Percentiles rank a stretch among this genome's conserved stretches.
Evolutionary conservation across 305 asterid genomes (phyloP).

Genomic region (Fraxinus latifolia): DNA sequence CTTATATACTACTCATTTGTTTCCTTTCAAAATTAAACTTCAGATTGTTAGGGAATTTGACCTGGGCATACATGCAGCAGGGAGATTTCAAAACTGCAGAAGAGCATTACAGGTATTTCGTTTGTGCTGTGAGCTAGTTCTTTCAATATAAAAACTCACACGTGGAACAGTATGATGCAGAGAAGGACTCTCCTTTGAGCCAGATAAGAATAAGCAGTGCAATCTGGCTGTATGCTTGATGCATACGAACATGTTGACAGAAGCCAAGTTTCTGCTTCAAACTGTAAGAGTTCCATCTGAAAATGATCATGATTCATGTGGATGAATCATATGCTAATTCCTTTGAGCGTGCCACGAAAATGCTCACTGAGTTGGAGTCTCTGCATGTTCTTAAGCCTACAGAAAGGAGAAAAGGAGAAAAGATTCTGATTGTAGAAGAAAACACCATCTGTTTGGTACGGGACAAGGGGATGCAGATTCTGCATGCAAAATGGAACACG

Average conservation of each 20-base stretch:
- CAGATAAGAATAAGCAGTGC: conserved; percentile 87
- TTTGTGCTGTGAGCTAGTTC: not conserved
- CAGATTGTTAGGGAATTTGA: conserved; percentile 86
- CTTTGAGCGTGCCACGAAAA: conserved; percentile 68
- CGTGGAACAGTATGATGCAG: conserved; percentile 38
- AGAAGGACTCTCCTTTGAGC: conserved; percentile 71
- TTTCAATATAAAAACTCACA: not conserved
- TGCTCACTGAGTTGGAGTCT: conserved; percentile 58
- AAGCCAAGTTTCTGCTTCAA: conserved; percentile 79
- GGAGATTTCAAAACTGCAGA: conserved; percentile 68
- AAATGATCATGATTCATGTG: conserved; percentile 19
- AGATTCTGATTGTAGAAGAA: conserved; percentile 24
- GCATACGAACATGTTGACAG: conserved; percentile 61
- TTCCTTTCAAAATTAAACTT: not conserved
- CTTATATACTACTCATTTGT: conserved; percentile 11
- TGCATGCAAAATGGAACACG: conserved; percentile 9
- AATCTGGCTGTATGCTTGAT: conserved; percentile 83
- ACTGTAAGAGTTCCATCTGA: conserved; percentile 42
- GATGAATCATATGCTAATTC: conserved; percentile 68
- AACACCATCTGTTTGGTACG: not conserved
- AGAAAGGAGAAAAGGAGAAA: conserved; percentile 21
- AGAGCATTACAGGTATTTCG: conserved; percentile 66
- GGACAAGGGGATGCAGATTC: conserved; percentile 9
- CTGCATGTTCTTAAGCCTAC: conserved; percentile 23
- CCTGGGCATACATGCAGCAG: conserved; percentile 78